These are phyloP conservation scores for Metschnikowia aberdeeniae DNA, from an alignment of 805 yeast genomes.

Conservation along the genomic window DNA sequence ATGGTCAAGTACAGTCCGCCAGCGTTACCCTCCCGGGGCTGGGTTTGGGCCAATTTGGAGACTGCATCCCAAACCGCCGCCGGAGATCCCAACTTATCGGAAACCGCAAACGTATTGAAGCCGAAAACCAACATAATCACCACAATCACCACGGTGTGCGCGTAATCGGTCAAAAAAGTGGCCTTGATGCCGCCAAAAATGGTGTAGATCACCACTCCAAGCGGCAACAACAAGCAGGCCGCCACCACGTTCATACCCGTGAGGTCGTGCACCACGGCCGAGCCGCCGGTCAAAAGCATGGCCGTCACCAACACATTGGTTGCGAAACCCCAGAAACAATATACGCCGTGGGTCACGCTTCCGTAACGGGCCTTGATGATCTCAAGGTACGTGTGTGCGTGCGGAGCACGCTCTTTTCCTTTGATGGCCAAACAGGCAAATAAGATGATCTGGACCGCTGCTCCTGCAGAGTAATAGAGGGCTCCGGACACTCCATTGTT, in stretches of 20 bases:
- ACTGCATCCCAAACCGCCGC: conserved; percentile 72
- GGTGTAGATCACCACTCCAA: conserved; percentile 58
- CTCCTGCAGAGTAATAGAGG: conserved; percentile 86
- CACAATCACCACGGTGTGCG: conserved; percentile 54
- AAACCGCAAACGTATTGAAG: conserved; percentile 73
- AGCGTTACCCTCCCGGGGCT: conserved; percentile 76
- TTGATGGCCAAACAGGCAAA: conserved; percentile 87
- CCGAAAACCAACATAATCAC: conserved; percentile 78
- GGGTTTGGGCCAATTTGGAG: conserved; percentile 51
- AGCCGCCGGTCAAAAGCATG: conserved; percentile 87
- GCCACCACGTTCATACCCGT: conserved; percentile 85
- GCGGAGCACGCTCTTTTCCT: conserved; percentile 85
- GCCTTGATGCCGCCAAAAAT: conserved; percentile 45
- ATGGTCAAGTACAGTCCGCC: conserved; percentile 86
- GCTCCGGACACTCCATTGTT: conserved; percentile 74
- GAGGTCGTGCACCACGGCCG: conserved; percentile 73
- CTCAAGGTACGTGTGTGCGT: conserved; percentile 88
- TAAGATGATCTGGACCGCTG: conserved; percentile 79
- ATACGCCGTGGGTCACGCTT: conserved; percentile 61
- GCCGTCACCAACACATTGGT: conserved; percentile 90
- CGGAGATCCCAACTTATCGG: conserved; percentile 73
- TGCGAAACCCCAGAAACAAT: conserved; percentile 75
- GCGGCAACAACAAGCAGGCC: conserved; percentile 74
- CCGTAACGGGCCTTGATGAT: conserved; percentile 82
- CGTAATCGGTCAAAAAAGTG: conserved; percentile 43